Evolutionary conservation across 768 basidiomycete genomes (phyloP), one percentile per base, ranked within the genome.

Genomic region (Mycena amicta): DNA sequence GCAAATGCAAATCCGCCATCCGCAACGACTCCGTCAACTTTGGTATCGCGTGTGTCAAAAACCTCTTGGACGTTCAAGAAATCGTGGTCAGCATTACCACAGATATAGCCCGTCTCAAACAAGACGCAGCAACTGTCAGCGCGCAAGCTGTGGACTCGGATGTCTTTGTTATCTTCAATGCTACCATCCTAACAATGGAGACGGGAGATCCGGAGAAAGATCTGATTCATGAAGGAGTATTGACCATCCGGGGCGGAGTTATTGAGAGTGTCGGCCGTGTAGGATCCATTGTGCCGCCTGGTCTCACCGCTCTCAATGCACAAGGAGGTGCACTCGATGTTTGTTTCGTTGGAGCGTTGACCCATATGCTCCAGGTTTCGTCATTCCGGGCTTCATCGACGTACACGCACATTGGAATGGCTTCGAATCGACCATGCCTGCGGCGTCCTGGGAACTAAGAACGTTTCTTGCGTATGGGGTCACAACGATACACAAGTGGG

Each of bases 401-500:
- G 85, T 86, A 6, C 89, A 91, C 63, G 89, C 89, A 2, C 89
- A 91, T 57, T 90, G 89, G 89, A 66, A 72, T 18, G 87, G 87
- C 0, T 81, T 83, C 57, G 62, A 31, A 0, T 78, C 74, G 28
- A 74, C 74, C 29, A 82, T 83, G 62, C 89, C 89, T 0, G 79
- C 87, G 5, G 78, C 77, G 43, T 89, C 87, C 11, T 91, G 89
- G 88, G 88, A 90, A 65, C 76, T 88, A 75, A 80, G 87, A 66
- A 83, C 87, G 0, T 89, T 90, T 81, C 77, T 91, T 28, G 86
- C 88, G 0, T 90, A 88, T 63, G 89, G 89, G 22, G 81, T 90
- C 3, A 90, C 89, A 1, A 90, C 89, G 2, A 63, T 90, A 56
- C 89, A 90, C 75, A 91, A 90, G n/a, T n/a, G n/a, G n/a, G n/a